Base-by-base conservation (phyloP, 108 stramenopile genomes). In the Conticribra weissflogii region DNA sequence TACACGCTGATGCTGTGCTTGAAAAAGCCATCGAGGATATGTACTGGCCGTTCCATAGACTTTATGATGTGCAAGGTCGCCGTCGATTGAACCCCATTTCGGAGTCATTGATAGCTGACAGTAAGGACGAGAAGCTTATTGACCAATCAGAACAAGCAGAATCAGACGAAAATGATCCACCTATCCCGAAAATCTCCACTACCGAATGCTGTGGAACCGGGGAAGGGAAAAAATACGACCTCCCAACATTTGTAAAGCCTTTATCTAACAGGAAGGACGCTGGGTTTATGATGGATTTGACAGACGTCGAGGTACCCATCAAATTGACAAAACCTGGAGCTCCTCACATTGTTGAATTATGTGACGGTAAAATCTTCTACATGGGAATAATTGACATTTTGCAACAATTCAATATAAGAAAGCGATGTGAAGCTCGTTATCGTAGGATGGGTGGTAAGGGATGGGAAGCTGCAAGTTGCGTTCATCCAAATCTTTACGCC, bases 341-440 rank as follows among this genome's bases (percentile, higher is more conserved):
- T 22, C 74, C 85, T 51, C 83, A 84, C 9, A 68, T 85, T 29
- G 72, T 72, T 22, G 59, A 79, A 47, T 88, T 86, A 56, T 77
- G 72, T 32, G 88, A 86, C 48, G 90, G 90, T 32, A 91, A 93
- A 72, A 92, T 96, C 3, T 97, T 91, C 68, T 96, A 88, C 83
- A 87, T 96, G 87, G 98, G 98, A 21, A 89, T 98, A 53, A 98
- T 98, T 71, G 98, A 98, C 69, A 95, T 98, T 73, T 81, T 98
- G 45, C 98, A 98, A 78, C 93, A 95, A 63, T 98, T 97, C 86
- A 97, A 95, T 54, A 81, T 78, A 2, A 66, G 94, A 21, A 98
- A 98, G 71, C 79, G 85, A 45, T 66, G 88, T 7, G 98, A 98
- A 73, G 82, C 94, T 15, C 68, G 79, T 3, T 86, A 86, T 57